phyloP scores from a whole-genome alignment of 331 rosid species.

The Acacia pycnantha region DNA sequence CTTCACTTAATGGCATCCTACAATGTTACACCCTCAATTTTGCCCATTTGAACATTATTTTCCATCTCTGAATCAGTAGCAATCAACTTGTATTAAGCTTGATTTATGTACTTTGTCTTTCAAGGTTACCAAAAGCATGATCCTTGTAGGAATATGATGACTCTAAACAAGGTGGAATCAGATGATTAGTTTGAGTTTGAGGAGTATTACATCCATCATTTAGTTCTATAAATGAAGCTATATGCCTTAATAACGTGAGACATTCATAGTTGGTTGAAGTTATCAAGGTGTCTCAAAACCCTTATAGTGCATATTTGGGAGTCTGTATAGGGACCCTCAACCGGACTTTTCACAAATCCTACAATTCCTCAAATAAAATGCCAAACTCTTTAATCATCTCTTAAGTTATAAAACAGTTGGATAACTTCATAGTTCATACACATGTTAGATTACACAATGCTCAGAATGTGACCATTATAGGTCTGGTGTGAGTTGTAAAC shows the following conservation, averaged over 20 bases:
- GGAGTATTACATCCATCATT: background rate
- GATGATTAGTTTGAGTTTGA: background rate
- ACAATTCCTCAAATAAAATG: background rate
- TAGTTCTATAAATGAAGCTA: background rate
- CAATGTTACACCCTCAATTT: background rate
- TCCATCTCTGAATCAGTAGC: background rate
- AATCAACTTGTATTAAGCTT: background rate
- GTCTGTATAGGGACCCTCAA: too few relatives aligned
- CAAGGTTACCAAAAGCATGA: background rate
- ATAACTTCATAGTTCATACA: background rate
- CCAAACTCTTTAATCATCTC: background rate
- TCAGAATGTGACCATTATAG: background rate
- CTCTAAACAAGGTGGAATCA: background rate
- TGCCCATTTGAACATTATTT: constrained; percentile 16
- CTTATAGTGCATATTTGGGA: background rate
- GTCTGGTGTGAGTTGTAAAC: background rate
- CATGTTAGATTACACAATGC: background rate
- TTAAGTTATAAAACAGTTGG: background rate
- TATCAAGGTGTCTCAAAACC: background rate
- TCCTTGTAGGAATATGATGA: background rate
- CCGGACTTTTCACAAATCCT: background rate
- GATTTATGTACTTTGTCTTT: background rate
- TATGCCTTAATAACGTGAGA: background rate
- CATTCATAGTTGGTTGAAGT: too few relatives aligned
- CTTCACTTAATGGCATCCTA: background rate